Base-by-base conservation (phyloP, 805 yeast genomes). In the Starmerella bacillaris region DNA sequence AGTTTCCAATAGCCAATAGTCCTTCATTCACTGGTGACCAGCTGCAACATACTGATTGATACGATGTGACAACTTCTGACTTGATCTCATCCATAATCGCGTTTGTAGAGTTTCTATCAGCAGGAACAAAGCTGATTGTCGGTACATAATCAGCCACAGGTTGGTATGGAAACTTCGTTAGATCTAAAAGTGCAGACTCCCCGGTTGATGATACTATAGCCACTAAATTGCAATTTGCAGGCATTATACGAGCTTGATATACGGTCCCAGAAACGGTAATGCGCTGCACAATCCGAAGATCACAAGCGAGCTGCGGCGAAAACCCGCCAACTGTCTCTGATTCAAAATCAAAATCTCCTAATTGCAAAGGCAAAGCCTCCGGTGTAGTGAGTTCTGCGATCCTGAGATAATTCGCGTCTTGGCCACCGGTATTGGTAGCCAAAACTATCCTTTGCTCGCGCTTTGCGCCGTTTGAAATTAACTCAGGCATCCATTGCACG, bases 191-290 rank as follows among this genome's bases (percentile, higher is more conserved):
- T 34, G 65, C 69, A 9, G 75, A 60, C 11, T 65, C 59, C 1
- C 94, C 94, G 21, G 58, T 52, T 28, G 75, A 70, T 29, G 78
- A 70, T 7, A 73, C 69, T 15, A 82, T 67, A 2, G 84, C 80
- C 4, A 84, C 63, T 4, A 84, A 49, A 48, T 83, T 89, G 2
- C 89, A 89, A 48, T 84, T 84, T 45, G 77, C 86, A 0, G 94
- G 92, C 72, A 78, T 69, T 47, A 68, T 70, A 24, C 75, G 62
- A 0, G 78, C 73, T 41, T 69, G 67, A 50, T 80, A 79, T 37
- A 83, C 74, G 43, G 76, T 89, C 2, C 79, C 83, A 1, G 58
- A 53, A 44, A 73, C 82, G 22, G 67, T 62, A n/a, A 78, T 72
- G 30, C 66, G 64, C 54, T 78, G 92, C 4, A 63, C 41, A 21